These are phyloP conservation scores for Rhizophagus prolifer DNA, from an alignment of 192 early-diverging fungal species.

Conservation along the genomic window DNA sequence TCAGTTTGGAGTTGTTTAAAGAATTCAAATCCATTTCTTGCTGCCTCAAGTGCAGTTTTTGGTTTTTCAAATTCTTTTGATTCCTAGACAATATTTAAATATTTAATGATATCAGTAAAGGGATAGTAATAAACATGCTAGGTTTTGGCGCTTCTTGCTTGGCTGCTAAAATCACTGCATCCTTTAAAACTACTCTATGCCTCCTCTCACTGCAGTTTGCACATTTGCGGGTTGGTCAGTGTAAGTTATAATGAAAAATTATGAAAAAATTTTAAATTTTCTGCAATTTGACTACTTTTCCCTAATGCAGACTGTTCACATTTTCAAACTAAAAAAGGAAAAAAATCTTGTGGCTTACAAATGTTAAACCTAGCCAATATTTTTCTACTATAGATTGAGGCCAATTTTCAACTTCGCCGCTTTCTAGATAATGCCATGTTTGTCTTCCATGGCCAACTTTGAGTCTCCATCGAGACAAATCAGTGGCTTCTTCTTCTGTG, in stretches of 20 bases:
- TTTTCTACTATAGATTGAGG: constrained; percentile 80
- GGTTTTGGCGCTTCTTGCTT: no score
- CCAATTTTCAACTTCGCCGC: constrained; percentile 49
- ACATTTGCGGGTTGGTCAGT: no score
- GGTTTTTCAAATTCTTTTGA: constrained; percentile 48
- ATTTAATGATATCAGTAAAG: background rate
- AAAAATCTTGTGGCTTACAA: constrained; percentile 15
- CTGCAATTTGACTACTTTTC: no score
- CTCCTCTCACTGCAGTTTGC: no score
- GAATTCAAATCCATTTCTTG: constrained; percentile 92
- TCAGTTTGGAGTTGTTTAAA: constrained; percentile 82
- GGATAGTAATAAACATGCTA: no score
- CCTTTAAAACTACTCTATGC: no score
- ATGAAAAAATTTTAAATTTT: no score
- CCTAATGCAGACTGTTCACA: background rate
- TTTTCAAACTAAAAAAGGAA: background rate
- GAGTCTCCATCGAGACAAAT: constrained; percentile 86
- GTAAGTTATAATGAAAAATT: no score
- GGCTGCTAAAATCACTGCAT: no score
- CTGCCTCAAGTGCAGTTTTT: constrained; percentile 71
- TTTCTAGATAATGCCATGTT: constrained; percentile 83
- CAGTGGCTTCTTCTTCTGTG: constrained; percentile 42
- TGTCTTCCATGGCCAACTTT: constrained; percentile 84
- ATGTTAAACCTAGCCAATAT: constrained; percentile 83
- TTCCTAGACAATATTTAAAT: constrained; percentile 41